Evolutionary conservation across 1,284 basidiomycete genomes (phyloP), one percentile per base, ranked within the genome.

Genomic region (Xerocomus nothofagi): DNA sequence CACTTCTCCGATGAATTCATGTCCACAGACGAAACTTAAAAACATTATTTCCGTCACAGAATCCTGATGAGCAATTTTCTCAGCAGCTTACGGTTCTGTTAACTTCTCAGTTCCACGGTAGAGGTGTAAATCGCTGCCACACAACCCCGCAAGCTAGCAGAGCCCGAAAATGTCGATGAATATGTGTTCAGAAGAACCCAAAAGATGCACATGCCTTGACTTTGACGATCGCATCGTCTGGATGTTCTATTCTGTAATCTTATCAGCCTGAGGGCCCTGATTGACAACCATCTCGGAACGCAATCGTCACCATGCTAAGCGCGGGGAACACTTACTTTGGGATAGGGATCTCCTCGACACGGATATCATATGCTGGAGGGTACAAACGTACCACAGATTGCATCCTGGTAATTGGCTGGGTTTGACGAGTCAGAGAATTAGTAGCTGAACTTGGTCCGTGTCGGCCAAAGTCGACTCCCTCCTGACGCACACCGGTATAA

Each of bases 1-100:
- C 18, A 96, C 79, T 63, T 84, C 81, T 21, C 93, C 91, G 18
- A 91, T 78, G 52, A 93, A 86, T 66, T 96, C 92, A 63, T 95
- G 92, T 4, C 93, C 92, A 57, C 76, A 82, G 14, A 77, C 78
- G 49, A 80, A 75, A 15, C 86, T 89, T 17, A n/a, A n/a, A 3
- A n/a, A 44, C 24, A 17, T 14, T 3, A 8, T 39, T 31, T 14
- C 20, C 15, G n/a, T 46, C 21, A 18, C 23, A 14, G 4, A 8
- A 6, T 15, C 11, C 37, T 17, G 42, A 53, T 41, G 10, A 30
- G 29, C 32, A 31, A 12, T 11, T 31, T 8, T 10, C 30, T 27
- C 17, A 32, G 29, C 14, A 14, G 30, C 68, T 52, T 55, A 76
- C 73, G 69, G 62, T 41, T 66, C 60, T 32, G 66, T 59, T 20